Evolutionary conservation across 179 eudicot species (phyloP).

Genomic region (Vitellaria paradoxa): DNA sequence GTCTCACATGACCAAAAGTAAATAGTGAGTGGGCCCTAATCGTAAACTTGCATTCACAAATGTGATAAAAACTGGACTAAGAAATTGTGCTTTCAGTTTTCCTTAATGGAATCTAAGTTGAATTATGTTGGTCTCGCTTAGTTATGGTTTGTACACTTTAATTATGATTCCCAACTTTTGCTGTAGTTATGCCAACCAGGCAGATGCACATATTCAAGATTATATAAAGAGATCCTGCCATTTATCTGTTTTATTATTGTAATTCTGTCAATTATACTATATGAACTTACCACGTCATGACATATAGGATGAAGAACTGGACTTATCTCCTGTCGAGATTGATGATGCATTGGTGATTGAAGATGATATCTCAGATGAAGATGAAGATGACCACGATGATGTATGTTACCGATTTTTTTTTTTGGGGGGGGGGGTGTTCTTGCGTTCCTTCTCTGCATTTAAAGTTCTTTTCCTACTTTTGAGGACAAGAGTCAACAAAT

Average conservation of each 20-base stretch:
- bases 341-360: constrained; percentile 95
- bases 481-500: background rate
- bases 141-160: background rate
- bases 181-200: background rate
- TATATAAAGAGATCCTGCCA: background rate
- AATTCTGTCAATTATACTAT: background rate
- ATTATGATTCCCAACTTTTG: background rate
- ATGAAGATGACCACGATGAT: constrained; percentile 92
- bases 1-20: no score
- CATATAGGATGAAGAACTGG: constrained; percentile 88
- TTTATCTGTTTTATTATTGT: background rate
- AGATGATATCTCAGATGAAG: constrained; percentile 94
- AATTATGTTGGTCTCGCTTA: background rate
- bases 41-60: background rate
- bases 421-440: no score
- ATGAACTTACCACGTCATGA: constrained; percentile 1
- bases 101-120: background rate
- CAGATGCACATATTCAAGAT: background rate
- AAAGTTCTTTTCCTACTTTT: background rate
- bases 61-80: background rate
- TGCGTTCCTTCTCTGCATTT: background rate
- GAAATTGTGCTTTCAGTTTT: background rate
- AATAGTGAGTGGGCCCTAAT: background rate
- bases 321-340: constrained; percentile 82
- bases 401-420: constrained; percentile 40